Conservation (phyloP, 345 rosid genomes). For the Aquilaria malaccensis region DNA sequence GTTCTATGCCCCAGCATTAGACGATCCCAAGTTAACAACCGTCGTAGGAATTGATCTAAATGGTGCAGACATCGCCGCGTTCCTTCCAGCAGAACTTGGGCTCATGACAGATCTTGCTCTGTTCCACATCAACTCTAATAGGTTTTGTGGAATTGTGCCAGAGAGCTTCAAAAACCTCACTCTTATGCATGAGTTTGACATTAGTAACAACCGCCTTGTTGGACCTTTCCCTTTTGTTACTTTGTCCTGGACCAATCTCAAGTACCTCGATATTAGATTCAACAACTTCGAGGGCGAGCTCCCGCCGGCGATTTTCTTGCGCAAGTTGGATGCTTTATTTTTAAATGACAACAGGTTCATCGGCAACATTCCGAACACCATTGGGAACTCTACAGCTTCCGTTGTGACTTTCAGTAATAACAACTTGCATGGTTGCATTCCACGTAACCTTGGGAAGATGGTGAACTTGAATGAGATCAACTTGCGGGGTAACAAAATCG, state of each 20-base stretch:
- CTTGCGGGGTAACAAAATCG: constrained; percentile 37
- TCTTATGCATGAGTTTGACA: constrained; percentile 62
- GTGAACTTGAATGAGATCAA: constrained; percentile 51
- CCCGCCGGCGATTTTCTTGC: constrained; percentile 43
- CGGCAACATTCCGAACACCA: constrained; percentile 45
- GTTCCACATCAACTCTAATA: constrained; percentile 64
- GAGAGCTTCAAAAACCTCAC: constrained; percentile 35
- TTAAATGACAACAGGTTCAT: constrained; percentile 71
- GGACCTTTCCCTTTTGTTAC: constrained; percentile 50
- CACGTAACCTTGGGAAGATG: constrained; percentile 56
- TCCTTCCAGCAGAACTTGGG: constrained; percentile 63
- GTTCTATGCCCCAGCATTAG: constrained; percentile 53
- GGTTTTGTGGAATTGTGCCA: constrained; percentile 79
- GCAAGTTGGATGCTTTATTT: constrained; percentile 53
- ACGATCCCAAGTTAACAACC: constrained; percentile 36
- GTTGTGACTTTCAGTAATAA: constrained; percentile 62
- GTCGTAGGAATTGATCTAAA: constrained; percentile 71
- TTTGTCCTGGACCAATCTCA: constrained; percentile 42
- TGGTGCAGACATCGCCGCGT: constrained; percentile 68
- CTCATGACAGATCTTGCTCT: constrained; percentile 41
- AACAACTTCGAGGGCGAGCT: constrained; percentile 67
- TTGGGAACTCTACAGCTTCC: constrained; percentile 52
- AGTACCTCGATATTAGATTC: constrained; percentile 54
- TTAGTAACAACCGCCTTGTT: constrained; percentile 74
- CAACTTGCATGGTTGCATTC: constrained; percentile 66